Evolutionary conservation across 2,329 filamentous ascomycete genomes (phyloP), one percentile per base, ranked within the genome.

Genomic region (Aaosphaeria arxii): DNA sequence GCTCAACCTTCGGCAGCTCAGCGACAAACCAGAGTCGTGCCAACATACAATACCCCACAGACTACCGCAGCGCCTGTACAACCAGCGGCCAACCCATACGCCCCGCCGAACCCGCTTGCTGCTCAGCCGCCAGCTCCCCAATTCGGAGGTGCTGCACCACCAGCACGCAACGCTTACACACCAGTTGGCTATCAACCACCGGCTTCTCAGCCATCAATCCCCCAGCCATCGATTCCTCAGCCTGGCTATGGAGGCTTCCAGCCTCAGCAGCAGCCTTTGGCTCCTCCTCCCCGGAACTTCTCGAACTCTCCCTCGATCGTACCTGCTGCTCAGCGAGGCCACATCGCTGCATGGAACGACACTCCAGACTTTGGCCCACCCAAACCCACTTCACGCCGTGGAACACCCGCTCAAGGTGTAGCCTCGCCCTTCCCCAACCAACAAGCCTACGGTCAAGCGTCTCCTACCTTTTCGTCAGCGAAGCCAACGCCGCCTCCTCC

Each of bases 301-400:
- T 85, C 83, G 33, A 81, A 85, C n/a, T 86, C 88, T 11, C 79
- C 82, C 9, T 79, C 79, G 28, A 70, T 75, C 11, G 78, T 83
- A 38, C 85, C 90, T 24, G 83, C 89, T 13, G 83, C 88, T 7
- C 84, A 83, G 62, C 77, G 82, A 48, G 86, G 85, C 63, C 86
- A 87, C 54, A 85, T 86, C 54, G 83, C 86, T 30, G 87, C 88
- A 59, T 99, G 94, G 94, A 99, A 99, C 59, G 94, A 99, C 70
- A 87, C 95, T 44, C 94, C 94, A 1, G 81, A 96, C 47, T 84
- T 97, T 57, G 67, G 74, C 41, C 79, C 57, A 5, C 83, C 41
- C 89, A 92, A 74, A 46, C 79, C 87, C n/a, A 80, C 82, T 11
- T 80, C 86, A 24, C 84, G 91, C 56, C 83, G 86, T 64, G 79